Conservation (phyloP, 257 asterid species). For the Nemophila menziesii region DNA sequence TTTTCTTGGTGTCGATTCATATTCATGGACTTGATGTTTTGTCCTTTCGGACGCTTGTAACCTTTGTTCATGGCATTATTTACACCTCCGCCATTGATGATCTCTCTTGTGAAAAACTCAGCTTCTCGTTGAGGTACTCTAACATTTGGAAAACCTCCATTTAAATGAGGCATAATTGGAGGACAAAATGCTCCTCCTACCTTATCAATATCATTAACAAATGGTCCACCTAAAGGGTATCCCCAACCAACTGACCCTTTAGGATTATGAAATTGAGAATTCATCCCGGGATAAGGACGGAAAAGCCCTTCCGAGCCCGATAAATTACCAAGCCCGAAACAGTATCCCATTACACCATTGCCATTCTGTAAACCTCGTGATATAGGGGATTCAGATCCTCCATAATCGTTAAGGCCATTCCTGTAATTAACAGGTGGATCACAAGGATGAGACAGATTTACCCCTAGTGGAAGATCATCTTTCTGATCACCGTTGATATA, state of each 20-base stretch:
- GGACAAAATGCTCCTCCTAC: slow-evolving; percentile 21
- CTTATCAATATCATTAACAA: slow-evolving; percentile 18
- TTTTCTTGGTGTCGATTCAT: slow-evolving; percentile 26
- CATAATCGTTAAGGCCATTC: slow-evolving; percentile 18
- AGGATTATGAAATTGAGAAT: slow-evolving; percentile 21
- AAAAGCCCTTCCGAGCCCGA: slow-evolving; percentile 20
- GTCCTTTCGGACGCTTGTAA: slow-evolving; percentile 18
- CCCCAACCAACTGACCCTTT: slow-evolving; percentile 15
- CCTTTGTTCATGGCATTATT: slow-evolving; percentile 24
- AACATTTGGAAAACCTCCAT: slow-evolving; percentile 18
- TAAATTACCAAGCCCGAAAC: slow-evolving; percentile 15
- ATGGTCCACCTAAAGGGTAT: slow-evolving; percentile 23
- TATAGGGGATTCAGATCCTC: slow-evolving; percentile 25
- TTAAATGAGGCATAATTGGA: slow-evolving; percentile 22
- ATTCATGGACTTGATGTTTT: slow-evolving; percentile 11
- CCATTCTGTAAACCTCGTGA: slow-evolving; percentile 19
- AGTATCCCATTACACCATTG: slow-evolving; percentile 20
- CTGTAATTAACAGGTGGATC: slow-evolving; percentile 18
- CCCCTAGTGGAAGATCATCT: slow-evolving; percentile 16
- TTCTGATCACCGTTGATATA: slow-evolving; percentile 33
- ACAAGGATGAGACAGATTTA: slow-evolving; percentile 18
- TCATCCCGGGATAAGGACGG: slow-evolving; percentile 14
- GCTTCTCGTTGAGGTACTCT: slow-evolving; percentile 27
- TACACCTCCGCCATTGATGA: slow-evolving; percentile 36
- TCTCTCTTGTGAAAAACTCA: slow-evolving; percentile 27